Evolutionary conservation across 2,329 filamentous ascomycete species (phyloP), one percentile per base, ranked within the genome.

Genomic region (Aschersonia sp.): DNA sequence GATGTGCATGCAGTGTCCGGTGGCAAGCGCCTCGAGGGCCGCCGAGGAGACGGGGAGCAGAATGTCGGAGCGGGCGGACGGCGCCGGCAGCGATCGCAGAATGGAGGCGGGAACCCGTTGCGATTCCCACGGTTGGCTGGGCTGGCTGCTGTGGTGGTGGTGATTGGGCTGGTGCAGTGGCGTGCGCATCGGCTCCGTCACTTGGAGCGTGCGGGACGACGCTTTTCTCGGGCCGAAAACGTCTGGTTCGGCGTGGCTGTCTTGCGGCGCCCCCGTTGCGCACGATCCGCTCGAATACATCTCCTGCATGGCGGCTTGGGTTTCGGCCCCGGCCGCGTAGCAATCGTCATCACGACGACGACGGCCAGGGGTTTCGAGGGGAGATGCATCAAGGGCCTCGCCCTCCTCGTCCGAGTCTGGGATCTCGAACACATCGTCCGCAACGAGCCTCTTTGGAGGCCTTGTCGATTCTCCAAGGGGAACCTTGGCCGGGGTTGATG

Each of bases 1-100:
- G 46, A 82, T 68, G 55, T 80, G 70, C 47, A 76, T 66, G 47
- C 73, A 72, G 3, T 59, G 63, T 2, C 76, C 71, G 8, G 66
- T 59, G 8, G 72, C 53, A 35, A 83, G 73, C 10, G 67, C 59
- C 6, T 62, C 56, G n/a, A 79, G 66, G 2, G 70, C 66, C 6
- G 69, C 56, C 0, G 67, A 61, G 37, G 69, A 61, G 4, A 78
- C 64, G 11, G 71, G 70, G 47, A 80, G 65, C 47, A 79, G 66
- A 6, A 78, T 65, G 53, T 79, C 76, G 2, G 74, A 73, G 32
- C 68, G 66, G 40, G 68, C 63, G 2, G 70, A 72, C 45, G 71
- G 68, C 1, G 70, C 64, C 1, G 67, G 67, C 54, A 79, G 65
- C 5, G 61, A 56, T 22, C 66, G 65, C n/a, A 78, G 66, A 5